Conservation (phyloP, 768 basidiomycete species). For the Phylloporus sp. region DNA sequence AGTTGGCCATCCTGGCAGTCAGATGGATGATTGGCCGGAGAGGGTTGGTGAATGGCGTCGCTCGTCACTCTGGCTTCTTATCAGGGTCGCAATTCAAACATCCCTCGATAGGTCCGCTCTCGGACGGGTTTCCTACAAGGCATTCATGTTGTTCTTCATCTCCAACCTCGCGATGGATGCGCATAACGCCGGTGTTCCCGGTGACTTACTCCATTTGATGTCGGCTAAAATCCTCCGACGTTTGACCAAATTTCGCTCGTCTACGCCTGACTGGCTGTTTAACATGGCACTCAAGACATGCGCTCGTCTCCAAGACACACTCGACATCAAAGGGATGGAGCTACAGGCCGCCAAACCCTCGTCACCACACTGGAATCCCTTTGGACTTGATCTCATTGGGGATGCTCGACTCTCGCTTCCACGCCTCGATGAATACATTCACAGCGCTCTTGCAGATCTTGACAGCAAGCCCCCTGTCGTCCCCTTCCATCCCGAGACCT, state of each 20-base stretch:
- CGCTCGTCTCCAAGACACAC: neutral
- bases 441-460: neutral
- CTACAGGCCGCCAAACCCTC: neutral
- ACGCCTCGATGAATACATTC: neutral
- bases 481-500: too few relatives aligned
- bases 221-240: constrained; percentile 17
- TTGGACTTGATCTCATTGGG: neutral
- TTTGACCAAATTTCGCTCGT: constrained; percentile 9
- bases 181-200: neutral
- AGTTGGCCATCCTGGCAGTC: too few relatives aligned
- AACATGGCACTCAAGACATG: constrained; percentile 35
- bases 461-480: too few relatives aligned
- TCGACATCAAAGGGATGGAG: neutral
- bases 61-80: constrained; percentile 32
- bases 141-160: constrained; percentile 43
- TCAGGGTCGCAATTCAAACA: constrained; percentile 30
- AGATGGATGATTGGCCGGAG: too few relatives aligned
- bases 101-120: constrained; percentile 8
- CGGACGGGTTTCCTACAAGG: constrained; percentile 36
- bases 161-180: constrained; percentile 22
- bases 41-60: too few relatives aligned
- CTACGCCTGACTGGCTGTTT: constrained; percentile 31
- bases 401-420: neutral
- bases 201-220: constrained; percentile 19
- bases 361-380: neutral